Evolutionary conservation across 768 basidiomycete genomes (phyloP).

Genomic region (Mycena indigotica): DNA sequence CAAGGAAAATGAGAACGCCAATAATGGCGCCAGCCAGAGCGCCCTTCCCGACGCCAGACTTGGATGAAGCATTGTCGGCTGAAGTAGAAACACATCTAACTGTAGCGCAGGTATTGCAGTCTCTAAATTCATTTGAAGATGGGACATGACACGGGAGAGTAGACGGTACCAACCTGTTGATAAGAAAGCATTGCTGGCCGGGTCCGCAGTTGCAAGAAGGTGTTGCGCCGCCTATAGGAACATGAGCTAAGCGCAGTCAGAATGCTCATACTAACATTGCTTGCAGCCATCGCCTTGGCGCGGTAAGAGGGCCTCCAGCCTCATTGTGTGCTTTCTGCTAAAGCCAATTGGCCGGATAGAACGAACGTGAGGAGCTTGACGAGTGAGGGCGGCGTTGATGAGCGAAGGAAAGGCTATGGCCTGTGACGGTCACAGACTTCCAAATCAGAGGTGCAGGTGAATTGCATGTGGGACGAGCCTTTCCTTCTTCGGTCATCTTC

Average conservation of each 20-base stretch:
- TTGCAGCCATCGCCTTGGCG: conserved; percentile 14
- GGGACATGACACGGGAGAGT: background rate
- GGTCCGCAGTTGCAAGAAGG: conserved; percentile 57
- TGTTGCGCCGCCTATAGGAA: conserved; percentile 45
- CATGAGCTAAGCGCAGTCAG: conserved; percentile 22
- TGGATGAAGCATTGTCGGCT: conserved; percentile 18
- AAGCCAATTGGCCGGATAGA: conserved; percentile 1
- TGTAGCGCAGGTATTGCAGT: conserved; percentile 55
- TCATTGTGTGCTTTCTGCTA: conserved; percentile 17
- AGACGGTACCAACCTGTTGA: conserved; percentile 51
- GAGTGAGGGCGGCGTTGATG: conserved; percentile 12
- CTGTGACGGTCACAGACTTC: conserved; percentile 14
- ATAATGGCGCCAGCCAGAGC: conserved; percentile 76
- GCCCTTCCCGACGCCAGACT: conserved; percentile 59
- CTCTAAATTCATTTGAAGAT: conserved; percentile 39
- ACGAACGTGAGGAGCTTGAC: conserved; percentile 30
- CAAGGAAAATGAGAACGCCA: conserved; percentile 62
- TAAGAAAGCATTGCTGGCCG: conserved; percentile 60
- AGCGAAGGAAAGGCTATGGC: conserved; percentile 9
- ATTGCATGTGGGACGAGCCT: too few relatives aligned
- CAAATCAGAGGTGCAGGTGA: conserved; percentile 6
- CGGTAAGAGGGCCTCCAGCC: conserved; percentile 24
- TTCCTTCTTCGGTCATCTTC: conserved; percentile 15
- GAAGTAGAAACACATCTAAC: conserved; percentile 51
- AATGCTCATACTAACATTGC: conserved; percentile 10